phyloP scores from a whole-genome alignment of 1,284 basidiomycete species.

The Golubevia pallescens region DNA sequence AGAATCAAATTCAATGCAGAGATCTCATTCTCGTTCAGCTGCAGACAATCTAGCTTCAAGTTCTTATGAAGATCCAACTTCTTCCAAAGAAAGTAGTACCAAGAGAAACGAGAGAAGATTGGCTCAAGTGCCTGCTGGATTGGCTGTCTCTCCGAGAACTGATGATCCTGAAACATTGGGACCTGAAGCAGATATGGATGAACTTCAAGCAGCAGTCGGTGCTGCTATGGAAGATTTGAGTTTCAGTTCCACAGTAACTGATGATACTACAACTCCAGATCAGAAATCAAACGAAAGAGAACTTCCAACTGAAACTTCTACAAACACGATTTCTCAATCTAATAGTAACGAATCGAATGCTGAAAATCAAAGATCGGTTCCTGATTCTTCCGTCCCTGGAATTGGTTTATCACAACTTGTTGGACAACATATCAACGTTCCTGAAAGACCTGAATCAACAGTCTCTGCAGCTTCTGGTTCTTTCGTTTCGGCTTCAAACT shows the following conservation, averaged over 20 bases:
- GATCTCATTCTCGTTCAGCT: background rate
- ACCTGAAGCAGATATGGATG: conserved; percentile 18
- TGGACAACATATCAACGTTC: background rate
- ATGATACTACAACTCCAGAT: background rate
- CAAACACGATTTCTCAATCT: no score
- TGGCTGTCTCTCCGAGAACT: background rate
- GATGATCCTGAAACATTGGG: background rate
- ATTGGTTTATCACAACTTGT: background rate
- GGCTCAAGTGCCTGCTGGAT: background rate
- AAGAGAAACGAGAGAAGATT: background rate
- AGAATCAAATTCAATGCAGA: background rate
- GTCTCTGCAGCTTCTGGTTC: background rate
- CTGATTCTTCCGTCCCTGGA: background rate
- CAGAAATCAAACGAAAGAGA: background rate
- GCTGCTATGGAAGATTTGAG: conserved; percentile 44
- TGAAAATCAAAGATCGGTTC: background rate
- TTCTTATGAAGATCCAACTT: background rate
- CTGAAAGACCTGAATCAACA: background rate
- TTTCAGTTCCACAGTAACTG: conserved; percentile 15
- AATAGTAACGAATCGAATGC: no score
- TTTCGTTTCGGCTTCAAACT: background rate
- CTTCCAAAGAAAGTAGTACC: background rate
- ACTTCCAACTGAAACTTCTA: background rate
- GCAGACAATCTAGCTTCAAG: background rate
- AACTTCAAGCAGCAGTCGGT: conserved; percentile 40